Conservation (phyloP, 1,284 basidiomycete genomes). For the Tilletia horrida region DNA sequence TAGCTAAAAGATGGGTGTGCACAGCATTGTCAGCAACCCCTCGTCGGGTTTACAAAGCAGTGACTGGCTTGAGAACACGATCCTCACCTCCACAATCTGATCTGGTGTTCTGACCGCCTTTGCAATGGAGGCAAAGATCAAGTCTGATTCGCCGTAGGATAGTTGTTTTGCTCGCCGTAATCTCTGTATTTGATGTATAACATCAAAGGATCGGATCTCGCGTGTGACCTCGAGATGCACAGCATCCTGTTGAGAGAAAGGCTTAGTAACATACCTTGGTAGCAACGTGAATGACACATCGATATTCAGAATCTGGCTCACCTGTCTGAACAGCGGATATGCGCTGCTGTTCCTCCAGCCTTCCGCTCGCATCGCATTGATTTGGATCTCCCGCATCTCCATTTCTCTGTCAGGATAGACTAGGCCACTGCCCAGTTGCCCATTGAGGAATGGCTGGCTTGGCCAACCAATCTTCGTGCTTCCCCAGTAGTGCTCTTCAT, state of each 20-base stretch:
- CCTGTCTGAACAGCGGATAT: slow-evolving; percentile 62
- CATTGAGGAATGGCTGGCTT: slow-evolving; percentile 56
- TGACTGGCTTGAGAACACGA: neutral
- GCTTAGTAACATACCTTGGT: neutral
- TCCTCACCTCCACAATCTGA: slow-evolving; percentile 77
- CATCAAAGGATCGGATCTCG: slow-evolving; percentile 67
- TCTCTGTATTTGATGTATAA: slow-evolving; percentile 69
- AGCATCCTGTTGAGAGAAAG: slow-evolving; percentile 23
- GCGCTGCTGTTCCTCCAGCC: slow-evolving; percentile 71
- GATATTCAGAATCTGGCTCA: no score
- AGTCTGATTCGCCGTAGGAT: slow-evolving; percentile 65
- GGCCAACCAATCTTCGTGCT: slow-evolving; percentile 67
- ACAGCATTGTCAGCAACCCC: no score
- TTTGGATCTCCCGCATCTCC: slow-evolving; percentile 64
- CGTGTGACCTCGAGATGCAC: slow-evolving; percentile 61
- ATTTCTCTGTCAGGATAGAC: slow-evolving; percentile 67
- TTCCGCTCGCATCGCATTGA: slow-evolving; percentile 72
- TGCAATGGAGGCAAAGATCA: slow-evolving; percentile 72
- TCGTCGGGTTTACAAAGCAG: no score
- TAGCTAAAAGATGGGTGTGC: slow-evolving; percentile 60
- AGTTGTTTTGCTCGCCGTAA: slow-evolving; percentile 66
- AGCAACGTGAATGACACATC: no score
- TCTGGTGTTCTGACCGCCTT: slow-evolving; percentile 62
- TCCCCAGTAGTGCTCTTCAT: slow-evolving; percentile 71
- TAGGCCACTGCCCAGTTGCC: slow-evolving; percentile 66